phyloP scores from a whole-genome alignment of 345 rosid genomes.

The Eucalyptus lansdowneana region DNA sequence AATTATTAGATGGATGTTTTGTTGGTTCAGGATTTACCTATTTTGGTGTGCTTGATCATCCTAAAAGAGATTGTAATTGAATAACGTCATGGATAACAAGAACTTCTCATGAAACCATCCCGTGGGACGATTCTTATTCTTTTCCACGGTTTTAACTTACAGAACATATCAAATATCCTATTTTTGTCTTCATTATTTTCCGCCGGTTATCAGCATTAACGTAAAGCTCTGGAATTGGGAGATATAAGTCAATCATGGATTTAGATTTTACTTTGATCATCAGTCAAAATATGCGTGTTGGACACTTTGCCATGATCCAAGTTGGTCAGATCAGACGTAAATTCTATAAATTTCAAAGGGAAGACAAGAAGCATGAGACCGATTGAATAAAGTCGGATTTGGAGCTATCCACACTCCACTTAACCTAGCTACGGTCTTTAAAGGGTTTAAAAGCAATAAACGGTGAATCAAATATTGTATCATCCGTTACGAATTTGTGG shows the following conservation, averaged over 20 bases:
- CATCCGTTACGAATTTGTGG: too few species aligned
- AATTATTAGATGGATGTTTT: neutral
- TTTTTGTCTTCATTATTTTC: neutral
- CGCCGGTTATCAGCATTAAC: too few species aligned
- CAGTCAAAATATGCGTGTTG: neutral
- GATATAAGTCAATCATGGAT: neutral
- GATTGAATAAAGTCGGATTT: neutral
- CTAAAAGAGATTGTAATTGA: neutral
- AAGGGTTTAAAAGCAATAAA: neutral
- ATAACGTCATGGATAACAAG: neutral
- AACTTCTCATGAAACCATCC: neutral
- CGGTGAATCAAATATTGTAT: too few species aligned
- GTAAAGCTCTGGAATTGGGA: neutral
- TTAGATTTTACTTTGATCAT: neutral
- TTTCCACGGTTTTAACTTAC: neutral
- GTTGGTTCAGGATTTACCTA: neutral
- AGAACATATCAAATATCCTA: neutral
- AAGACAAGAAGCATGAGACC: neutral
- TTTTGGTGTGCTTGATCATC: neutral
- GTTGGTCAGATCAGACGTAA: neutral
- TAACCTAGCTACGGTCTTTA: neutral
- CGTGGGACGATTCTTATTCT: neutral
- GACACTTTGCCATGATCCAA: too few species aligned
- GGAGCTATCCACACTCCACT: neutral
- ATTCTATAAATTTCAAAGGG: neutral